Base-by-base conservation (phyloP, 1,284 basidiomycete genomes). In the Sporisorium reilianum region DNA sequence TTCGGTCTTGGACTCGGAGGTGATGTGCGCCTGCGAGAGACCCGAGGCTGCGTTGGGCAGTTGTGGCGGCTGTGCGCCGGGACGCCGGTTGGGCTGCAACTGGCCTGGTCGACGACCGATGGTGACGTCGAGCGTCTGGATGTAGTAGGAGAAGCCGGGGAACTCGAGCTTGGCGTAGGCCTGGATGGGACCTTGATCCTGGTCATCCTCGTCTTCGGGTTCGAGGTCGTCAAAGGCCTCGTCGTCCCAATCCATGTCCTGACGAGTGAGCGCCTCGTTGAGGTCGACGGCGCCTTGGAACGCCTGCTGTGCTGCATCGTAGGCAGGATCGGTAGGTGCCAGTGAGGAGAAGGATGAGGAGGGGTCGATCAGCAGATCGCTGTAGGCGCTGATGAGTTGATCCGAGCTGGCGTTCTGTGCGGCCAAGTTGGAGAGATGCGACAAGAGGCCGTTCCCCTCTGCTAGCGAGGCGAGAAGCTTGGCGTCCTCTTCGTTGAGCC, bases 111-210 rank as follows among this genome's bases (percentile, higher is more conserved):
- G 81, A 86, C 92, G 82, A 77, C 89, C 85, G 86, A 91, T 92
- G 63, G 91, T 86, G 62, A 93, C 90, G 28, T 89, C 89, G 86
- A 91, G 78, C 85, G 91, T 93, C 86, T 93, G 92, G 48, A 91
- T 90, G 86, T 92, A 94, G 86, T 93, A 93, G 60, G 93, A 93
- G 69, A 93, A 94, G 86, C 90, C 90, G 41, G 93, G 93, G 82
- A 96, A 96, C 84, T 94, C 92, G 46, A 96, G 91, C 85, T 92
- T 93, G 86, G 94, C 95, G 83, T 95, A 96, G 59, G 94, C 94
- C 84, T 91, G 91, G 83, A 95, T 95, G 40, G 81, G 83, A 11
- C 72, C 83, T 32, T 80, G 64, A 32, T 76, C 74, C 23, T 76
- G 46, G 11, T 55, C 68, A 18, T 71, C 68, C 25, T 65, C 69